A percentile compares a stretch with the other conserved stretches of the same genome.
Conservation (phyloP, 352 stramenopile genomes). For the Phytophthora foliorum region DNA sequence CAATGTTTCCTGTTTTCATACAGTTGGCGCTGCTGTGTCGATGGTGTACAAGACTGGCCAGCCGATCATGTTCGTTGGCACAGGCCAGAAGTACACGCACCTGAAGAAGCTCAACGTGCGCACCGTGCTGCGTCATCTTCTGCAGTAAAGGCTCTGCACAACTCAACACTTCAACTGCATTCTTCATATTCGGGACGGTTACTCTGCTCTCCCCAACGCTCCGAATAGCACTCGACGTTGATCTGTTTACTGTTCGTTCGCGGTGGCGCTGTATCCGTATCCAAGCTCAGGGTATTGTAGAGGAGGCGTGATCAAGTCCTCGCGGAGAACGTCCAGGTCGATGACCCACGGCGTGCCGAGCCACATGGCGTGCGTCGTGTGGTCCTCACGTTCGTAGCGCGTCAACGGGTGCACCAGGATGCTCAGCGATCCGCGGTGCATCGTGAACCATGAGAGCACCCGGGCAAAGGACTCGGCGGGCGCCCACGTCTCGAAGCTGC, state of each 20-base stretch:
- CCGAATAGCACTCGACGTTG: constrained; percentile 32
- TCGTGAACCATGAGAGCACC: constrained; percentile 74
- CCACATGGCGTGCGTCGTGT: constrained; percentile 68
- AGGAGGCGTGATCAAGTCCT: constrained; percentile 44
- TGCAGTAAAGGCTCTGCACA: constrained; percentile 58
- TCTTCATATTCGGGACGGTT: constrained; percentile 27
- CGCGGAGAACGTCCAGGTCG: constrained; percentile 45
- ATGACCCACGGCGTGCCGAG: constrained; percentile 54
- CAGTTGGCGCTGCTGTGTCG: constrained; percentile 98
- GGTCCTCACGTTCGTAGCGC: constrained; percentile 59
- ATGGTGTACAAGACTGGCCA: constrained; percentile 99
- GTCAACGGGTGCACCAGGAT: constrained; percentile 78
- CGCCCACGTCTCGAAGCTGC: constrained; percentile 79
- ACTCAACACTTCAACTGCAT: constrained; percentile 20
- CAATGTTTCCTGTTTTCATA: constrained; percentile 8
- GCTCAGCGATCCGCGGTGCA: constrained; percentile 65
- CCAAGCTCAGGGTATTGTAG: constrained; percentile 69
- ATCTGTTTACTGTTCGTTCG: constrained; percentile 20
- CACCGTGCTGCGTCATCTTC: constrained; percentile 93
- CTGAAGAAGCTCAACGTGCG: constrained; percentile 98
- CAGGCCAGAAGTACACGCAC: constrained; percentile 99
- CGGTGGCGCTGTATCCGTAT: constrained; percentile 58
- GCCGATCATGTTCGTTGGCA: constrained; percentile 99
- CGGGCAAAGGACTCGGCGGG: constrained; percentile 66
- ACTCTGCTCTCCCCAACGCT: constrained; percentile 25